phyloP scores from a whole-genome alignment of 2,329 filamentous ascomycete species.

The Botrytis byssoidea region DNA sequence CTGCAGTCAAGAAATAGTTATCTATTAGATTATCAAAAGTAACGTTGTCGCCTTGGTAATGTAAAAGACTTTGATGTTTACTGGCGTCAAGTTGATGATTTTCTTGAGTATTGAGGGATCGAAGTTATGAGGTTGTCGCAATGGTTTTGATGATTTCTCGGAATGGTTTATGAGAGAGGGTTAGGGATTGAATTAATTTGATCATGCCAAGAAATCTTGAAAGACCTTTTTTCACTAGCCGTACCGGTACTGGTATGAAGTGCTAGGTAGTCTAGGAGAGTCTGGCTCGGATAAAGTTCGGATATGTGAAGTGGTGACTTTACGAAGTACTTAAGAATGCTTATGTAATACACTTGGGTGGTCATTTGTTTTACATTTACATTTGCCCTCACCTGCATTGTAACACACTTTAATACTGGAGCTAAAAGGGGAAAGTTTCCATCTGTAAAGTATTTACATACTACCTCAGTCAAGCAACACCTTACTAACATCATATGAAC shows the following conservation, averaged over 20 bases:
- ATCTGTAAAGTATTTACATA: not conserved
- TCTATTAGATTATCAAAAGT: not conserved
- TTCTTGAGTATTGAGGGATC: not conserved
- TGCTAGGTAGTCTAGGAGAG: not conserved
- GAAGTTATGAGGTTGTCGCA: slow-evolving; percentile 7
- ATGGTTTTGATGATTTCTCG: not conserved
- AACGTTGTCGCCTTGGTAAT: not conserved
- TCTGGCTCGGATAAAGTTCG: slow-evolving; percentile 3
- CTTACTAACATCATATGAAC: not conserved
- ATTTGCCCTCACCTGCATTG: not conserved
- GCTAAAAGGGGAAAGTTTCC: not conserved
- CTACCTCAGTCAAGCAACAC: not conserved
- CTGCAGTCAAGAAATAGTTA: slow-evolving; percentile 3
- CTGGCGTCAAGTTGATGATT: not conserved
- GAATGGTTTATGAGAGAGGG: not conserved
- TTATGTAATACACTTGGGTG: not conserved
- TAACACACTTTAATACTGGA: not conserved
- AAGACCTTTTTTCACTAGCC: slow-evolving; percentile 7
- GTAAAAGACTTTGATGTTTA: not conserved
- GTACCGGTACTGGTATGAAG: not conserved
- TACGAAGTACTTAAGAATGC: not conserved
- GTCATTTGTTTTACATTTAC: not conserved
- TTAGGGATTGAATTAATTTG: slow-evolving; percentile 11
- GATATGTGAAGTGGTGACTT: not conserved
- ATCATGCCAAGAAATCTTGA: slow-evolving; percentile 9